Base-by-base conservation (phyloP, 345 rosid genomes). In the Populus nigra region DNA sequence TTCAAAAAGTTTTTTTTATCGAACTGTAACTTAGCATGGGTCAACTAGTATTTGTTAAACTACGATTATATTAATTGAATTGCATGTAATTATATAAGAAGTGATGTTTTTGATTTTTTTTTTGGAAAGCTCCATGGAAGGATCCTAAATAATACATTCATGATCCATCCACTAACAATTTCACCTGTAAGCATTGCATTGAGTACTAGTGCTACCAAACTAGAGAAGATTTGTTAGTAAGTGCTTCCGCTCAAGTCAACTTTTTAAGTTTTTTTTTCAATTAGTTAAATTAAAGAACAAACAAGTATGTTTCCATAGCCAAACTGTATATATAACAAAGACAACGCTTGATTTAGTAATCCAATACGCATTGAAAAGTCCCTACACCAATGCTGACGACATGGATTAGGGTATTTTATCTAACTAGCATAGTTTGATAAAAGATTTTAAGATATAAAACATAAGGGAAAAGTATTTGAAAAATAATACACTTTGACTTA, bases 281-380 rank as follows among this genome's bases (percentile, higher is more conserved):
- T 33, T 33, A 5, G n/a, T 18, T 8, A 8, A 25, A 47, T 45
- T 20, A 59, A 49, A 59, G 25, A 33, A 74, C 23, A 62, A 74
- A 10, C 62, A 45, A 23, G 49, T 53, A 18, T 53, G 2, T 7
- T 18, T 53, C 8, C 59, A 53, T 53, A 53, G 23, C 59, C 8
- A 17, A 53, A 17, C 5, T 47, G 1, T 47, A 15, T 3, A 47
- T 15, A 15, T 47, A 4, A 12, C 18, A 47, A 13, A 47, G 50
- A 47, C 18, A 47, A 4, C 18, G 0, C 50, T 3, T 3, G 59
- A 7, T 53, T 6, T 18, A 53, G 59, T 7, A 7, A 25, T 67
- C 66, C 38, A 77, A 77, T 17, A 73, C 74, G 70, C 47, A 59
- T 17, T 59, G 62, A 81, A 47, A 83, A 82, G 85, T 67, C 85